Percentiles rank a stretch among this genome's conserved stretches.
These are phyloP conservation scores for Solanum gandarillasii DNA, from an alignment of 257 asterid species.

Conservation along the genomic window DNA sequence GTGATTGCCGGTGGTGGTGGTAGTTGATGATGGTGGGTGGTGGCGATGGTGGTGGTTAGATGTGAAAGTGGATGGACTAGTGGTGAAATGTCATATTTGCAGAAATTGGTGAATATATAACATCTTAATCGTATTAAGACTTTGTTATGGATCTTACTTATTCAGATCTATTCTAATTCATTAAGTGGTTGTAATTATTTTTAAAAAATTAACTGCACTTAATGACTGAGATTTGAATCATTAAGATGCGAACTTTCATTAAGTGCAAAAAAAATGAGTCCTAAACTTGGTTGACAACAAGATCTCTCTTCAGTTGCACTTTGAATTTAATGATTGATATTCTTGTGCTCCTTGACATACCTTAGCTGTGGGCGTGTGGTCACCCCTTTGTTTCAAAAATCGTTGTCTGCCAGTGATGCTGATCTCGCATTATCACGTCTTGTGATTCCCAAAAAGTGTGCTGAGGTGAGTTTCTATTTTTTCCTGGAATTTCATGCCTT, in stretches of 20 bases:
- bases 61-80: background rate
- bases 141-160: too few relatives aligned
- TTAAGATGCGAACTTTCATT: background rate
- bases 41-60: background rate
- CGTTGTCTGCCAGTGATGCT: slow-evolving; percentile 42
- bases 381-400: slow-evolving; percentile 55
- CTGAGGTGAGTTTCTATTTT: slow-evolving; percentile 39
- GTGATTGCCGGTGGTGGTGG: background rate
- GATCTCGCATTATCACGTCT: slow-evolving; percentile 52
- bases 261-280: background rate
- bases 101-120: background rate
- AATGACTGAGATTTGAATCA: background rate
- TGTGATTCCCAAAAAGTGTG: slow-evolving; percentile 52
- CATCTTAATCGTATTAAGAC: background rate
- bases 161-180: background rate
- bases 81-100: background rate
- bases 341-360: slow-evolving; percentile 37
- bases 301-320: background rate
- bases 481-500: background rate
- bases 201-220: background rate
- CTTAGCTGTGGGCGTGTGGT: slow-evolving; percentile 35
- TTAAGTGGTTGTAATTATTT: background rate
- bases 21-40: background rate
- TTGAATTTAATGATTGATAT: background rate
- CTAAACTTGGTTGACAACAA: background rate